A percentile compares a stretch with the other conserved stretches of the same genome.
Conservation (phyloP, 371 early-diverging fungal species). For the Basidiobolus heterosporus region DNA sequence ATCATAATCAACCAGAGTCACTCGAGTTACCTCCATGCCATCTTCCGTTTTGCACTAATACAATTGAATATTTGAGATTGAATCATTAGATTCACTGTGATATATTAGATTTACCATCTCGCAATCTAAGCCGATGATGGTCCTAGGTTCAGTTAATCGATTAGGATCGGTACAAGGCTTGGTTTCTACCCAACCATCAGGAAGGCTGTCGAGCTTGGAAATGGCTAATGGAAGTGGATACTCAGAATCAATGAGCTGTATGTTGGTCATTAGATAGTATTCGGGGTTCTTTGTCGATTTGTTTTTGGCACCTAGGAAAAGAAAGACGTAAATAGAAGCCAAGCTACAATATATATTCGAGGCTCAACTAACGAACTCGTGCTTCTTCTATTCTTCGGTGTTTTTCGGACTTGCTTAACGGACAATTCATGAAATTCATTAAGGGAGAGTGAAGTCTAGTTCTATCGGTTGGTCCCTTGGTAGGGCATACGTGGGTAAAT, state of each 20-base stretch:
- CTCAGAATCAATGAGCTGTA: slow-evolving; percentile 21
- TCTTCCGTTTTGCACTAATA: slow-evolving; percentile 5
- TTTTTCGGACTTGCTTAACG: slow-evolving; percentile 9
- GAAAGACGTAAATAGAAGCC: neutral
- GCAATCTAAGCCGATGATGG: slow-evolving; percentile 57
- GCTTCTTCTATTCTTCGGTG: slow-evolving; percentile 3
- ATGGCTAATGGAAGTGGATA: slow-evolving; percentile 35
- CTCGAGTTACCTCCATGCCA: slow-evolving; percentile 55
- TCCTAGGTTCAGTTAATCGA: slow-evolving; percentile 13
- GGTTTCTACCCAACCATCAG: slow-evolving; percentile 35
- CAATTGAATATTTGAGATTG: neutral
- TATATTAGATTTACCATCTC: slow-evolving; percentile 42
- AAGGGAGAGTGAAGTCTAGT: slow-evolving; percentile 12
- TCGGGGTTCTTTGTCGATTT: slow-evolving; percentile 15
- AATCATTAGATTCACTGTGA: neutral
- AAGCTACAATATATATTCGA: too few species aligned
- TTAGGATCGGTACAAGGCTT: slow-evolving; percentile 8
- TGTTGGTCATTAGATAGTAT: slow-evolving; percentile 24
- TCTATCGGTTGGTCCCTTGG: neutral
- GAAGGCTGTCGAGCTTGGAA: slow-evolving; percentile 11
- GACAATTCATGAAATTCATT: slow-evolving; percentile 17
- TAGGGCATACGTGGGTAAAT: slow-evolving; percentile 2
- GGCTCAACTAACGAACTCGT: too few species aligned
- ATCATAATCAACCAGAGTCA: slow-evolving; percentile 36
- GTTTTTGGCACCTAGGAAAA: neutral